Evolutionary conservation across 805 yeast species (phyloP).

Genomic region (Sugiyamaella boreocaroliniensis): DNA sequence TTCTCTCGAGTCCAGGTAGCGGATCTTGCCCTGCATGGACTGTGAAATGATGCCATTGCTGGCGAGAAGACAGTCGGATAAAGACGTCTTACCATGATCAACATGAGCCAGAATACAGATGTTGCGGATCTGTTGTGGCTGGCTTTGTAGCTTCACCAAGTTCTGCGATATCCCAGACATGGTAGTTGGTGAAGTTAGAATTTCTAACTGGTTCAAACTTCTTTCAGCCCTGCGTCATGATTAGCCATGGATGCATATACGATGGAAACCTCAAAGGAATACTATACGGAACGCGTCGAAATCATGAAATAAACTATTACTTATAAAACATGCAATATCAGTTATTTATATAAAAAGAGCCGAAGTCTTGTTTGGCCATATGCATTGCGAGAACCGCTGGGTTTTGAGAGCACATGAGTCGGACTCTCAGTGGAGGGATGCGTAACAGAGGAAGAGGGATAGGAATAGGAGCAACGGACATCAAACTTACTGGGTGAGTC

Average conservation of each 20-base stretch:
- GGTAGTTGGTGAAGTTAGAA: too few species aligned
- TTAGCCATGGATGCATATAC: too few species aligned
- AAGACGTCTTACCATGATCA: constrained; percentile 95
- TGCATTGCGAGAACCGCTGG: too few species aligned
- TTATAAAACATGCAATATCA: neutral
- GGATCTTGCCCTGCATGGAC: constrained; percentile 87
- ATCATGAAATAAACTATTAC: neutral
- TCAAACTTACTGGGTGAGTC: constrained; percentile 19
- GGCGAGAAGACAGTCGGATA: constrained; percentile 86
- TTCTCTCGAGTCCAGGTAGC: constrained; percentile 87
- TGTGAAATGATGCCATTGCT: constrained; percentile 95
- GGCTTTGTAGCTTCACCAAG: constrained; percentile 58
- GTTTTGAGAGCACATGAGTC: too few species aligned
- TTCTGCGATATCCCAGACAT: constrained; percentile 39
- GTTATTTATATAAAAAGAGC: neutral
- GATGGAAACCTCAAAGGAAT: too few species aligned
- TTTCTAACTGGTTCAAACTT: too few species aligned
- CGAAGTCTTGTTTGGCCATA: too few species aligned
- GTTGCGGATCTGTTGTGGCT: constrained; percentile 69
- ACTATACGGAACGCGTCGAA: neutral
- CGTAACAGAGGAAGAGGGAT: too few species aligned
- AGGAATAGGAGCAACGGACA: too few species aligned
- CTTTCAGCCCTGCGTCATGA: too few species aligned
- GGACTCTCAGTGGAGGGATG: too few species aligned
- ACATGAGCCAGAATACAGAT: constrained; percentile 96